Evolutionary conservation across 2,329 filamentous ascomycete genomes (phyloP).

Genomic region (Fusarium scirpi): DNA sequence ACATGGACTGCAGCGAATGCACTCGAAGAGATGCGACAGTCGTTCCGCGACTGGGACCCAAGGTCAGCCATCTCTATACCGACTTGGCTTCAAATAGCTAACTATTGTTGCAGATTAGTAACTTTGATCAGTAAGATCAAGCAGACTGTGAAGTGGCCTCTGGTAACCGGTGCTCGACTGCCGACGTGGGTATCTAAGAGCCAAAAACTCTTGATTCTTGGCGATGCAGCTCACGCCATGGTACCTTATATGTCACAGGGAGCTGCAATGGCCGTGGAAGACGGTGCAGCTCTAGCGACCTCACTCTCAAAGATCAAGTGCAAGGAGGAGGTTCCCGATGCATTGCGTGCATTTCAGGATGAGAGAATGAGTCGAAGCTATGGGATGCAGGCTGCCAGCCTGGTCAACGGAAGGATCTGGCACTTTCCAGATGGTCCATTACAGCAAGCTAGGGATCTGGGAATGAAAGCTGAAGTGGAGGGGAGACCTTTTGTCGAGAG

Average conservation of each 20-base stretch:
- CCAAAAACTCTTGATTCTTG: background rate
- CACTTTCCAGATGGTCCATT: constrained; percentile 10
- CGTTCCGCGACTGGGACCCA: constrained; percentile 3
- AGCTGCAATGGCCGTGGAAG: constrained; percentile 19
- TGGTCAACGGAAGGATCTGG: constrained; percentile 7
- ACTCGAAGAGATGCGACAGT: background rate
- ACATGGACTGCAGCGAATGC: constrained; percentile 1
- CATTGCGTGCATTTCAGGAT: background rate
- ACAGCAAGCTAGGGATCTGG: background rate
- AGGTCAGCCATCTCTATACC: background rate
- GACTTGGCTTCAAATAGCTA: accelerated
- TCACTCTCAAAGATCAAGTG: background rate
- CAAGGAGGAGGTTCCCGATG: background rate
- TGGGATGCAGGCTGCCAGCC: constrained; percentile 13
- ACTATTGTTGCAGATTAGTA: background rate
- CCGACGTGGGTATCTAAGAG: constrained; percentile 4
- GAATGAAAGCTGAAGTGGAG: constrained; percentile 7
- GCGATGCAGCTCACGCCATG: constrained; percentile 17
- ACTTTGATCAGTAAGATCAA: constrained; percentile 11
- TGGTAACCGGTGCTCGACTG: background rate
- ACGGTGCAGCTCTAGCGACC: background rate
- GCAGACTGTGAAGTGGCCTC: background rate
- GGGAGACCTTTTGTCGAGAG: constrained; percentile 5
- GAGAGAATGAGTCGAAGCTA: constrained; percentile 18
- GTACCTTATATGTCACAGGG: constrained; percentile 20